Base-by-base conservation (phyloP, 1,284 basidiomycete species). In the Tremellales sp. region DNA sequence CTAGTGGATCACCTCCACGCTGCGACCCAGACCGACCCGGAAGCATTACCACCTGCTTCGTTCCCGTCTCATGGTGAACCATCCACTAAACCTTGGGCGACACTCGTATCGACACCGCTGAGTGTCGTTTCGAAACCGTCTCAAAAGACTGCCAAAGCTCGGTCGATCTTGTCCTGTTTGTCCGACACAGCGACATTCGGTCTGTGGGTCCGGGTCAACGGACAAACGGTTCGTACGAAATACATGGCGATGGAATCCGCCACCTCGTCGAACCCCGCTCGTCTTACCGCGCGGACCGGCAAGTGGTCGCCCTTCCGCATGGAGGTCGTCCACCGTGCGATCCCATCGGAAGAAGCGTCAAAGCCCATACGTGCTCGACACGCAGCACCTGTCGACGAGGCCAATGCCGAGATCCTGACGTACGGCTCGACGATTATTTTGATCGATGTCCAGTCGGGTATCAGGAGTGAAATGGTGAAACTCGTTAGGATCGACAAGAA, bases 61-160 rank as follows among this genome's bases (percentile, higher is more conserved):
- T n/a, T n/a, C n/a, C n/a, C n/a, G n/a, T 22, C 27, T 13, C 10
- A 9, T 24, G 19, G 24, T 18, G 37, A 39, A 10, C 18, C 34
- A 7, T 18, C 34, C 8, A 25, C 54, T 21, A 36, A 50, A 50
- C 72, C 85, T 40, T 95, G 91, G 90, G 88, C 87, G 6, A 83
- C 86, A 22, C 92, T 97, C 75, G 82, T 88, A 68, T 95, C 89
- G 22, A 84, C 87, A 33, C 87, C 89, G 39, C 85, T 97, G 59
- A 85, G 86, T 35, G 90, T 95, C 74, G 93, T 97, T 65, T 95
- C 92, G 61, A 97, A 97, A 72, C 92, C 92, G 25, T 93, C 90
- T 39, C 91, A 93, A 78, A 94, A 94, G 79, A 94, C 91, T 1
- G 88, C 89, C 50, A 94, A 94, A 75, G 92, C 92, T 54, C 84